phyloP scores from a whole-genome alignment of 352 stramenopile species.

The Globisporangium carolinianum region DNA sequence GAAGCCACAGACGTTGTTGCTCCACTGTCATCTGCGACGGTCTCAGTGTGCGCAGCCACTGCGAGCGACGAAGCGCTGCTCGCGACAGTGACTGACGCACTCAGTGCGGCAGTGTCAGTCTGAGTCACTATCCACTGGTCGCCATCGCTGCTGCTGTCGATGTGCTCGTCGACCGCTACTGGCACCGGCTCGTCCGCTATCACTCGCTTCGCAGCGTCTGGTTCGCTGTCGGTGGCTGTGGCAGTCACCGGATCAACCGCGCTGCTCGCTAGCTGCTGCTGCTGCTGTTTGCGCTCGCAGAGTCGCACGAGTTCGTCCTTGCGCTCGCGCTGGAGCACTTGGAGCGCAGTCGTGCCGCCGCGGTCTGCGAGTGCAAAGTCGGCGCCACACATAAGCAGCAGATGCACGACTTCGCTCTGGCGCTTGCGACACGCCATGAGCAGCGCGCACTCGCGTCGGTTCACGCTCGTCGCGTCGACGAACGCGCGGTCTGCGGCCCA shows the following conservation, averaged over 20 bases:
- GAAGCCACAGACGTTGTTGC: too few relatives aligned
- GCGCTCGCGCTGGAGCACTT: conserved; percentile 46
- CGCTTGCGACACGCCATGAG: conserved; percentile 61
- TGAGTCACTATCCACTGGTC: too few relatives aligned
- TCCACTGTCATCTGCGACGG: too few relatives aligned
- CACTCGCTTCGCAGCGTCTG: too few relatives aligned
- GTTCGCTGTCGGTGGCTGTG: too few relatives aligned
- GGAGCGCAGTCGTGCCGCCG: conserved; percentile 35
- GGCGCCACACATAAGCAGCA: conserved; percentile 35
- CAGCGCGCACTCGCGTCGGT: conserved; percentile 46
- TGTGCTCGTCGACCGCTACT: too few relatives aligned
- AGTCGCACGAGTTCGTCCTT: conserved; percentile 39
- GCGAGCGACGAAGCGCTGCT: too few relatives aligned
- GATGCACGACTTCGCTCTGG: conserved; percentile 28
- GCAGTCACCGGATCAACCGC: not conserved
- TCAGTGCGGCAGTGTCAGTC: too few relatives aligned
- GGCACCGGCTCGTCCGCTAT: too few relatives aligned
- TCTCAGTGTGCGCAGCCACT: too few relatives aligned
- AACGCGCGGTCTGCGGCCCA: conserved; percentile 23
- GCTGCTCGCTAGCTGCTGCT: conserved; percentile 1
- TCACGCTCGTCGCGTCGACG: conserved; percentile 38
- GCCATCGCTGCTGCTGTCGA: too few relatives aligned
- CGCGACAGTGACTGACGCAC: too few relatives aligned
- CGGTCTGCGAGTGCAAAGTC: conserved; percentile 39
- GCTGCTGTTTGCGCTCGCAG: conserved; percentile 19